These are phyloP conservation scores for Boletus barrowsii DNA, from an alignment of 768 basidiomycete genomes.

Conservation along the genomic window DNA sequence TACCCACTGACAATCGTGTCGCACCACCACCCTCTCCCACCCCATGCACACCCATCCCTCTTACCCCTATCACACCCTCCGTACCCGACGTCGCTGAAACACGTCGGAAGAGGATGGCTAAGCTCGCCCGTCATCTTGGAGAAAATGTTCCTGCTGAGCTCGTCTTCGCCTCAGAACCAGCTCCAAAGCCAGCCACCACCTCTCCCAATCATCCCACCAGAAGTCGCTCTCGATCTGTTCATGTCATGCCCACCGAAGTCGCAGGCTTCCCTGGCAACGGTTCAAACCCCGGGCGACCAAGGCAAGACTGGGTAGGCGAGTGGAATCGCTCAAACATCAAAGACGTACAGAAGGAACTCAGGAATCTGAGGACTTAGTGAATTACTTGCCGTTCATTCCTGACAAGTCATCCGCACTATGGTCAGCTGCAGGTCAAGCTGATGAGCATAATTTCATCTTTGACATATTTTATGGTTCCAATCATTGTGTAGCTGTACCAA, in stretches of 20 bases:
- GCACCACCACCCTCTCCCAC: constrained; percentile 8
- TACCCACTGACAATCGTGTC: constrained; percentile 10
- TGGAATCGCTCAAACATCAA: constrained; percentile 40
- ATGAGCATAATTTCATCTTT: background rate
- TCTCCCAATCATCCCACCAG: background rate
- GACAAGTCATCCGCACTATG: background rate
- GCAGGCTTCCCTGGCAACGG: background rate
- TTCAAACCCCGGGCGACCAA: background rate
- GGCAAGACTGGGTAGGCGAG: constrained; percentile 36
- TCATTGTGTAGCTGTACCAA: constrained; percentile 12
- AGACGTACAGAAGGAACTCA: constrained; percentile 38
- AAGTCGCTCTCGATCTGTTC: constrained; percentile 18
- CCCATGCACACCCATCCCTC: constrained; percentile 11
- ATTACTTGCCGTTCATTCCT: background rate
- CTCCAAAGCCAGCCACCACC: background rate
- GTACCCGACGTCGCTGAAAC: constrained; percentile 31
- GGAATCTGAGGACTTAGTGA: constrained; percentile 25
- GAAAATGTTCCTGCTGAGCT: constrained; percentile 58
- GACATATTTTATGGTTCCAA: background rate
- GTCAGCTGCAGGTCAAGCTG: constrained; percentile 19
- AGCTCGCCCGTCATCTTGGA: constrained; percentile 55
- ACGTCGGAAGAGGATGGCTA: constrained; percentile 52
- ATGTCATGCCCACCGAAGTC: background rate
- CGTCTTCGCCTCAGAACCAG: constrained; percentile 33
- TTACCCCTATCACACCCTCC: constrained; percentile 19